A percentile compares a stretch with the other conserved stretches of the same genome.
These are phyloP conservation scores for Fusarium buharicum DNA, from an alignment of 2,329 filamentous ascomycete genomes.

Conservation along the genomic window DNA sequence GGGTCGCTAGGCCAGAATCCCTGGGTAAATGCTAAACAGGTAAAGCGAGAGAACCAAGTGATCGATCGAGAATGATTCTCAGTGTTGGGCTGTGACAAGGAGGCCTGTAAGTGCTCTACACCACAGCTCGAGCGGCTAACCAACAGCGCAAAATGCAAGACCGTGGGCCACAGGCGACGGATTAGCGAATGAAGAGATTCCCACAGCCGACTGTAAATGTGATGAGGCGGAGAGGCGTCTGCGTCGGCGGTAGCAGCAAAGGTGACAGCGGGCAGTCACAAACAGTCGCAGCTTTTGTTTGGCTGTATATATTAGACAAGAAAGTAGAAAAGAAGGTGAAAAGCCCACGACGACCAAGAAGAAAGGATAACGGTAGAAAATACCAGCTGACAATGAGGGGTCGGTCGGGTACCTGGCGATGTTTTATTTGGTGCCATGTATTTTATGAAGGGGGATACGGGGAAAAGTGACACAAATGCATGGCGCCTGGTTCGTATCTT, in stretches of 20 bases:
- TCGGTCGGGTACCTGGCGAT: slow-evolving; percentile 45
- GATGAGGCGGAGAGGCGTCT: slow-evolving; percentile 40
- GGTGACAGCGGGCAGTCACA: slow-evolving; percentile 27
- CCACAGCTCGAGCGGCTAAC: slow-evolving; percentile 41
- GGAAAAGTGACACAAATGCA: slow-evolving; percentile 47
- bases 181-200: slow-evolving; percentile 46
- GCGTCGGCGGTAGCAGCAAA: slow-evolving; percentile 36
- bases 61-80: slow-evolving; percentile 20
- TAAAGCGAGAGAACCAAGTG: slow-evolving; percentile 8
- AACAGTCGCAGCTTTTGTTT: slow-evolving; percentile 6
- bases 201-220: slow-evolving; percentile 45
- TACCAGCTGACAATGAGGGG: slow-evolving; percentile 42
- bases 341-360: slow-evolving; percentile 11
- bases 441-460: slow-evolving; percentile 49
- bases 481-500: slow-evolving; percentile 47
- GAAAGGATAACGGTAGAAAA: slow-evolving; percentile 22
- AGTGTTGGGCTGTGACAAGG: slow-evolving; percentile 17
- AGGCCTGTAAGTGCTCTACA: slow-evolving; percentile 31
- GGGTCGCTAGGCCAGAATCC: slow-evolving; percentile 6
- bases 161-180: slow-evolving; percentile 42
- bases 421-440: slow-evolving; percentile 48
- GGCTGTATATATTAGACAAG: slow-evolving; percentile 16
- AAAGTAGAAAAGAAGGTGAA: slow-evolving; percentile 15
- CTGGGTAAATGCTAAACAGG: slow-evolving; percentile 12
- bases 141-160: slow-evolving; percentile 44